Conservation (phyloP, 805 yeast genomes). For the Candida ficus region DNA sequence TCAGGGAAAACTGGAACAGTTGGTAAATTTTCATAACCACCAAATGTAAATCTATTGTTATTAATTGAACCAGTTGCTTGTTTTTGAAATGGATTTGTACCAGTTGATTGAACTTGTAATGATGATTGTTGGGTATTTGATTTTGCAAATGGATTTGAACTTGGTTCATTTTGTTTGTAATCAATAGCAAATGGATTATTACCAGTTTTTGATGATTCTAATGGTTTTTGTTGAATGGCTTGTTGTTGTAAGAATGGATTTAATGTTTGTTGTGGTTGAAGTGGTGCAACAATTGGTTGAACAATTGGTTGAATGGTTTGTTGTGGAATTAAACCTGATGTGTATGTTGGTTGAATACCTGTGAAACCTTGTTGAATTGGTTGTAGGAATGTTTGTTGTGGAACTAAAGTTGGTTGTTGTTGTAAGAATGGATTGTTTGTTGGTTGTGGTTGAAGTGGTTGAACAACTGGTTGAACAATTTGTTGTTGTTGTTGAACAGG, state of each 20-base stretch:
- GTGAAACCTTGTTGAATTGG: neutral
- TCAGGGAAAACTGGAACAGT: conserved; percentile 68
- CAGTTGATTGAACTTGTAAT: conserved; percentile 23
- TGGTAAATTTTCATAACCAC: conserved; percentile 63
- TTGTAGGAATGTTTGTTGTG: conserved; percentile 1
- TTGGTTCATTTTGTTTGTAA: conserved; percentile 18
- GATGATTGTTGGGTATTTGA: conserved; percentile 6
- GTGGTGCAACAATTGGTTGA: conserved; percentile 7
- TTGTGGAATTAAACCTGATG: no score
- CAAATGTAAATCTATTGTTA: conserved; percentile 52
- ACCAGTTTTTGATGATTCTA: conserved; percentile 20
- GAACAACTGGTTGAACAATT: conserved; percentile 8
- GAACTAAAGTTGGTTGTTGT: conserved; percentile 12
- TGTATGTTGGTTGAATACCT: neutral
- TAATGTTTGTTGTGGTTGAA: conserved; percentile 9
- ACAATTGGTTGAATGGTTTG: neutral
- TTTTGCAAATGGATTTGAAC: conserved; percentile 24
- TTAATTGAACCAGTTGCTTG: conserved; percentile 10
- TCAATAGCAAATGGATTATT: conserved; percentile 27
- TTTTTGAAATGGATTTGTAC: conserved; percentile 37
- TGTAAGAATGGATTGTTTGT: conserved; percentile 34
- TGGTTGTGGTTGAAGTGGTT: conserved; percentile 15
- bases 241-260: conserved; percentile 18
- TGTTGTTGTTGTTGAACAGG: conserved; percentile 4
- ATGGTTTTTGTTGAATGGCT: conserved; percentile 12